Evolutionary conservation across 805 yeast species (phyloP), one percentile per base, ranked within the genome.

Genomic region (Pichia insulana): DNA sequence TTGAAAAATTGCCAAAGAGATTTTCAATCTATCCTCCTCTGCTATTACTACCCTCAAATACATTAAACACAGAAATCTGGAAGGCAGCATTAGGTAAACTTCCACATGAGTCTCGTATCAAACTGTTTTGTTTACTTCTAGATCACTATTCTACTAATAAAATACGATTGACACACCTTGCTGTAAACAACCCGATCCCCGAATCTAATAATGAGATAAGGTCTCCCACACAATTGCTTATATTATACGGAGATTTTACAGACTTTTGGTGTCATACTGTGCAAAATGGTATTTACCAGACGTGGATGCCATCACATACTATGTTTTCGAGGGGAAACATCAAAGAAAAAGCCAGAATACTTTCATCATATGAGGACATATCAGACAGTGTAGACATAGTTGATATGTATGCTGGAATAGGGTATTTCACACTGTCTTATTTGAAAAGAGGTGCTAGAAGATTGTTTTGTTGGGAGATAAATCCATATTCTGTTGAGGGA

Each of bases 311-410:
- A 2, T 57, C 70, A 42, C 80, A 76, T 54, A 84, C 95, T 2
- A 86, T 86, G 96, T 87, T 87, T 56, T 80, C 89, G 38, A 61
- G 96, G 16, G 96, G 96, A 1, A 86, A 86, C 56, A 74, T 87
- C 51, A 82, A 82, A 49, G 96, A 86, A 54, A 86, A 86, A 57
- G 70, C 76, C 12, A 60, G 96, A 17, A 69, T 86, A 0, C 55
- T 84, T 33, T 66, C 67, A 16, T 57, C 58, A 0, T 48, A 45
- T 25, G 11, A 34, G 11, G 27, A 40, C 17, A 42, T 39, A 13
- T 57, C 78, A 1, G 40, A 51, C 9, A 66, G 59, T 11, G 63
- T 67, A 0, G 69, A 65, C 18, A 75, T 82, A 0, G 66, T 83
- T 3, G 96, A 86, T 55, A 53, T 87, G 34, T 86, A 86, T 57